Evolutionary conservation across 345 rosid species (phyloP).

Genomic region (Garcia nutans): DNA sequence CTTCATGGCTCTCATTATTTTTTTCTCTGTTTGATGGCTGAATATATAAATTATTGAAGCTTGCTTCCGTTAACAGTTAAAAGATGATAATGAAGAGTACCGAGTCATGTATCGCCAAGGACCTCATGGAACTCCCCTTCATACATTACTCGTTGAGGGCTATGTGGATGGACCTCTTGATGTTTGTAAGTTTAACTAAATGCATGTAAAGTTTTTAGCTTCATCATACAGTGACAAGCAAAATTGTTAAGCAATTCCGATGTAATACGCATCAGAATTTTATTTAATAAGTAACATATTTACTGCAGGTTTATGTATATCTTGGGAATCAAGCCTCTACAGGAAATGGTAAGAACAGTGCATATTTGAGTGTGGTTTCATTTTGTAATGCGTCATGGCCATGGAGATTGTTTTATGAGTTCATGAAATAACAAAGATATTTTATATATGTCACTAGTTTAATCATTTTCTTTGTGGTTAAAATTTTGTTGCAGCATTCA

Average conservation of each 20-base stretch:
- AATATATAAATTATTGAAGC: constrained; percentile 5
- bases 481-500: not conserved
- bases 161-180: constrained; percentile 82
- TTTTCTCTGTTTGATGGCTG: not conserved
- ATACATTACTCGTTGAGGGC: constrained; percentile 91
- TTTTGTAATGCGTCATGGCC: not conserved
- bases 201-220: not conserved
- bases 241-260: constrained; percentile 1
- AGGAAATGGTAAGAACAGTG: constrained; percentile 66
- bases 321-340: constrained; percentile 74
- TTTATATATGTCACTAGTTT: not conserved
- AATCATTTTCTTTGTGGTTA: not conserved
- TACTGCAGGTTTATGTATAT: constrained; percentile 75
- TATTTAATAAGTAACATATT: constrained; percentile 9
- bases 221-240: constrained; percentile 6
- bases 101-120: constrained; percentile 97
- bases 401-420: not conserved
- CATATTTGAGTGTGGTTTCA: not conserved
- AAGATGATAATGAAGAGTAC: constrained; percentile 72
- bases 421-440: not conserved
- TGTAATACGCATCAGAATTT: constrained; percentile 6
- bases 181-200: constrained; percentile 54
- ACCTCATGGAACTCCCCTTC: constrained; percentile 74
- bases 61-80: constrained; percentile 47
- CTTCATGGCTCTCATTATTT: not conserved